Base-by-base conservation (phyloP, 106 monocot species). In the Dendrobium huoshanense region DNA sequence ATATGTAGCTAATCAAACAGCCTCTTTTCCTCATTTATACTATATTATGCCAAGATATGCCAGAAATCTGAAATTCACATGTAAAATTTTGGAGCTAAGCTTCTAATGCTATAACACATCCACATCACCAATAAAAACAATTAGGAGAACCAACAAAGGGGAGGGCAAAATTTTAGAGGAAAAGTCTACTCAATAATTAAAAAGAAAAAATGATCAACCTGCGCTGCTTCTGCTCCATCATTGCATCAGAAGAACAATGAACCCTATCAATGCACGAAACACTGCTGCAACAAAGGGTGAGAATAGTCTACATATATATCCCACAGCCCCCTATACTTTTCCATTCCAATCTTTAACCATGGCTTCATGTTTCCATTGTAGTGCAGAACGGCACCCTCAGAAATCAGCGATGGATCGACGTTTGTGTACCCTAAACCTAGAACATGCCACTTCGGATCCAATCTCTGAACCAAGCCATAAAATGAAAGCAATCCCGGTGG, bases 301-400 rank as follows among this genome's bases (percentile, higher is more conserved):
- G 76, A 68, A 37, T 84, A 84, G 48, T 84, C 80, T 22, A 84
- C 84, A 29, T 84, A 84, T 49, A 49, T 77, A 40, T 84, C 76
- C 84, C 84, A 84, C 8, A 80, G 68, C 20, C 41, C 65, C 76
- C 77, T 84, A 17, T 84, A 84, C 41, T 84, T 84, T 22, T 80
- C 84, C 80, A 80, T 84, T 15, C 84, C 84, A 77, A 84, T 80
- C 80, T 85, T 81, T 33, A 85, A 55, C 85, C 85, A 85, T 0
- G 85, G 85, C 81, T 85, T 85, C 81, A 81, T 73, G 55, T 85
- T 85, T 18, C 85, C 85, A 48, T 85, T 85, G 40, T 85, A 85
- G 59, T 85, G 85, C 58, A 85, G 73, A 41, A 85, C 85, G 0
- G 81, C 77, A 70, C 81, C 85, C 17, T 85, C 81, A 1, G 51